Evolutionary conservation across 371 early-diverging fungal species (phyloP).

Genomic region (Rhizopus stolonifer): DNA sequence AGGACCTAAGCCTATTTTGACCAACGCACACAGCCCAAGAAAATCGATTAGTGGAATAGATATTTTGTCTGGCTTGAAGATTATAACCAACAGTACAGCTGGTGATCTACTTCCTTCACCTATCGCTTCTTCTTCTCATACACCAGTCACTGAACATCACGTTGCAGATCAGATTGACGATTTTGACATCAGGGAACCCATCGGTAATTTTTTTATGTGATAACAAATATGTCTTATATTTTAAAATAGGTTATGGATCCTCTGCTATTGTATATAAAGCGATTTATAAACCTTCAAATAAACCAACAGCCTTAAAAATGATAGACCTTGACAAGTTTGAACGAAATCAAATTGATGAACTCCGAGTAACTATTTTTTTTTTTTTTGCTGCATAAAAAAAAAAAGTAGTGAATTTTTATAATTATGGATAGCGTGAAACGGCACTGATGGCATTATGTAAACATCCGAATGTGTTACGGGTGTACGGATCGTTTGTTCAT

Average conservation of each 20-base stretch:
- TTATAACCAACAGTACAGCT: constrained; percentile 14
- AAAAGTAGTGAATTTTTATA: background rate
- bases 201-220: constrained; percentile 24
- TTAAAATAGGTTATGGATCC: constrained; percentile 71
- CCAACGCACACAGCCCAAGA: constrained; percentile 9
- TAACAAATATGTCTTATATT: no score
- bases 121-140: constrained; percentile 11
- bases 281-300: constrained; percentile 65
- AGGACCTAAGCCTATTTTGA: background rate
- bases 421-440: constrained; percentile 67
- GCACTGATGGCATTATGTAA: constrained; percentile 88
- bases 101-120: background rate
- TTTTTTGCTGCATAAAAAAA: constrained; percentile 2
- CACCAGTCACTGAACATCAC: constrained; percentile 18
- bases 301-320: constrained; percentile 73
- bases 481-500: constrained; percentile 81
- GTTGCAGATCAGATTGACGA: constrained; percentile 38
- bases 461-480: constrained; percentile 82
- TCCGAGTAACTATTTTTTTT: constrained; percentile 52
- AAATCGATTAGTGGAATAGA: constrained; percentile 25
- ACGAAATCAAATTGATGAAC: constrained; percentile 85
- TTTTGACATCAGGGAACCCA: constrained; percentile 39
- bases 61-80: constrained; percentile 23
- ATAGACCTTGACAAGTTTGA: constrained; percentile 89
- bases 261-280: constrained; percentile 81